Conservation (phyloP, 331 rosid genomes). For the Saraca asoca region DNA sequence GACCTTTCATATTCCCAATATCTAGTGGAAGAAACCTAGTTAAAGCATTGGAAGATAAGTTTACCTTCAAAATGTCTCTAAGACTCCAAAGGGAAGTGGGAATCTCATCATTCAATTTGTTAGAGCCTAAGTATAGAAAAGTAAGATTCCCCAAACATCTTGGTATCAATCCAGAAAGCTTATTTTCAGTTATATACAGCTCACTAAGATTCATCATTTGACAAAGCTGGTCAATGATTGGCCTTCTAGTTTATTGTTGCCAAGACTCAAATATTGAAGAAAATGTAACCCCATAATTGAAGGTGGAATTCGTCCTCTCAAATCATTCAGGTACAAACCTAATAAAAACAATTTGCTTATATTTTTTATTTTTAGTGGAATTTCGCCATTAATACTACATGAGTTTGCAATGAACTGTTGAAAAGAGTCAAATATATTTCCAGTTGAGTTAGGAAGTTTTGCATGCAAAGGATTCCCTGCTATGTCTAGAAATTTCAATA, state of each 20-base stretch:
- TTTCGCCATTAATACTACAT: neutral
- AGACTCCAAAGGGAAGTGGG: conserved; percentile 16
- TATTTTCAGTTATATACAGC: neutral
- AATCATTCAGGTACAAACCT: neutral
- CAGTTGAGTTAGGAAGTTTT: no score
- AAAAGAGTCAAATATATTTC: neutral
- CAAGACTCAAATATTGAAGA: conserved; percentile 2
- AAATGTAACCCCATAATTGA: neutral
- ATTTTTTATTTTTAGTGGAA: neutral
- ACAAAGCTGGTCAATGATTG: neutral
- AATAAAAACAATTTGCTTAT: neutral
- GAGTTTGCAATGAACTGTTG: neutral
- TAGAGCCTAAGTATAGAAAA: neutral
- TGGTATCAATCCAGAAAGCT: neutral
- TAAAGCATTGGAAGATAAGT: conserved; percentile 6
- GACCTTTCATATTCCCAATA: neutral
- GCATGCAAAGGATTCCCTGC: no score
- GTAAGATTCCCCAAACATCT: conserved; percentile 13
- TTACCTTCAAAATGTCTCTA: neutral
- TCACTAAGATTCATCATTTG: neutral
- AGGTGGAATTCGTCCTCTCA: neutral
- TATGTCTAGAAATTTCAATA: no score
- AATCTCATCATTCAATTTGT: neutral
- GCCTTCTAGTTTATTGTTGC: neutral
- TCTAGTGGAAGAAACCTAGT: neutral